Evolutionary conservation across 495 filamentous ascomycete genomes (phyloP), one percentile per base, ranked within the genome.

Genomic region (Hypoxylon crocopeplum): DNA sequence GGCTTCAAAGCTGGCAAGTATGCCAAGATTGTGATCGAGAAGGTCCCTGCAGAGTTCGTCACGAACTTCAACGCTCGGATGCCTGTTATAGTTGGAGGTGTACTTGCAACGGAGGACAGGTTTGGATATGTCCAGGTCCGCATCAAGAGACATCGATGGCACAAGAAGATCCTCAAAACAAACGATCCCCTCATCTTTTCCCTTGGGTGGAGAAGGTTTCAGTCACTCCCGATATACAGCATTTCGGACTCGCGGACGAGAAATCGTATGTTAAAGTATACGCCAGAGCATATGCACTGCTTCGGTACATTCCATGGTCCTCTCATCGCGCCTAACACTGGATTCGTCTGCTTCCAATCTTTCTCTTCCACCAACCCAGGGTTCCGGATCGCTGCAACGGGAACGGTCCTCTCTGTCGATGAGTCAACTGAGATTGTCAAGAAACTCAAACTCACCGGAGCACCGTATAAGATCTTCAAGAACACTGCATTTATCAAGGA

Each of bases 401-500:
- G 94, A 29, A 92, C 93, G 1, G 92, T 98, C 12, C 72, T 96
- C 41, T 90, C 85, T 64, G 95, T 98, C 8, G 94, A 98, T 68
- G 91, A 97, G 71, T 88, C 86, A 37, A 89, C 90, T 0, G 93
- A 97, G 67, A 97, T 98, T 61, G 95, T 98, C 67, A 98, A 98
- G 82, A 98, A 98, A 79, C 85, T 98, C 65, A 98, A 98, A 71
- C 83, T 98, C 21, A 95, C 91, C 12, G 92, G 92, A 59, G 64
- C 84, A 21, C 91, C 94, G 5, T 93, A 91, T 77, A 98, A 98
- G 79, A 96, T 98, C 73, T 98, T 97, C 84, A 95, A 95, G 70
- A 98, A 98, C 76, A 98, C 94, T 0, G 92, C 94, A 13, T 98
- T 98, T 75, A 94, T 98, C 79, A 93, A 92, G 70, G 91, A 97